Evolutionary conservation across 176 grass and related monocot genomes (phyloP).

Genomic region (Carex cristatella): DNA sequence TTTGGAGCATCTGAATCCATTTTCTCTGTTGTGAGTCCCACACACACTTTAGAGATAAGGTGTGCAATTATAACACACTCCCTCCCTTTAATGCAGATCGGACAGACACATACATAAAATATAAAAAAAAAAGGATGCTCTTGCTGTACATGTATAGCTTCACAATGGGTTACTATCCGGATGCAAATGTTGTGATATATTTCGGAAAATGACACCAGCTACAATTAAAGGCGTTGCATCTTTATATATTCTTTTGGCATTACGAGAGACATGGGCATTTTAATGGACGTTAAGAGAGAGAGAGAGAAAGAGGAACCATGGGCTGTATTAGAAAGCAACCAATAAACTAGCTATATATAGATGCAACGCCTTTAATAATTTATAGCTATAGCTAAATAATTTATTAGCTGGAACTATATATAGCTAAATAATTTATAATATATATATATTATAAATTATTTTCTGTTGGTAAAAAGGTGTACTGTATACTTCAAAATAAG

Average conservation of each 20-base stretch:
- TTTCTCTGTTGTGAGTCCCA: background rate
- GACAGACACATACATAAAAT: background rate
- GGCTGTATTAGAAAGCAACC: background rate
- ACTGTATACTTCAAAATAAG: background rate
- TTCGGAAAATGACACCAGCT: constrained; percentile 5
- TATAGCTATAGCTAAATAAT: too few relatives aligned
- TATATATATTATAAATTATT: background rate
- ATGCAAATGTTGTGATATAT: constrained; percentile 22
- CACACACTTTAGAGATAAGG: constrained; percentile 2
- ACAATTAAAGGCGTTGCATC: constrained; percentile 13
- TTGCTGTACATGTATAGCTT: background rate
- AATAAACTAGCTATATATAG: background rate
- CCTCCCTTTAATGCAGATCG: background rate
- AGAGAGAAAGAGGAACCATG: background rate
- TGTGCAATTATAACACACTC: constrained; percentile 11
- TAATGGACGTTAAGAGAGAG: background rate
- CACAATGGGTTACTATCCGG: background rate
- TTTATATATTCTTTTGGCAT: constrained; percentile 19
- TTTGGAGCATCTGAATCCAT: constrained; percentile 24
- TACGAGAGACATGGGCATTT: constrained; percentile 11
- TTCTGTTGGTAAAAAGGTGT: background rate
- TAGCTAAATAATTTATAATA: too few relatives aligned
- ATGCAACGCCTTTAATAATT: too few relatives aligned
- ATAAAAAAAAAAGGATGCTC: background rate
- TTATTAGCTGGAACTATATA: too few relatives aligned